Evolutionary conservation across 1,139 yeast genomes (phyloP), one percentile per base, ranked within the genome.

Genomic region (Zygosaccharomyces sapae): DNA sequence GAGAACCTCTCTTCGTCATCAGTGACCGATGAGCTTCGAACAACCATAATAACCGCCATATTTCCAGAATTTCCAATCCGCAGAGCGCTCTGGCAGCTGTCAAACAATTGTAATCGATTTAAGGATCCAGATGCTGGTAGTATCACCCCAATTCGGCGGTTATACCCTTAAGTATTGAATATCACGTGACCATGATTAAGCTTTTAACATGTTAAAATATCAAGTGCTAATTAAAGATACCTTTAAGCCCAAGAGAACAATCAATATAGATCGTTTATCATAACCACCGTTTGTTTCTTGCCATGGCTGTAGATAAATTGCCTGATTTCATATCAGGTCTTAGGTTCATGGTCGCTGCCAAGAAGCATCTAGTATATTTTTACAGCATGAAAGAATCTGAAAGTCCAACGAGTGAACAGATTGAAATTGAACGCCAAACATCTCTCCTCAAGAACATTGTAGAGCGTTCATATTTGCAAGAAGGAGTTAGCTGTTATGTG

Each of bases 271-370:
- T 16, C 16, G 16, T 16, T 16, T 16, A 16, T 16, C 16, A 16
- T 16, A 16, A 16, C 16, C 16, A 16, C 16, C 16, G 16, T 16
- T 16, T 16, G 16, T 16, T 16, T 16, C 16, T 16, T 16, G 16
- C 16, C 16, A 48, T 48, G 51, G 9, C 36, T 9, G 43, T 31
- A 1, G 37, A 36, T 18, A 45, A 43, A 31, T 47, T 52, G 39
- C 58, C 56, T 3, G 55, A 50, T 35, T 55, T 57, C 19, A 44
- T 50, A 16, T 49, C 55, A 38, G 47, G 55, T 27, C 45, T 57
- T 13, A 50, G 42, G 20, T 56, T 50, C 36, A 50, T 55, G 40
- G 35, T 56, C 9, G 46, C 43, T 19, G 55, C 56, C 1, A 30
- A 40, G 13, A 56, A 48, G 38, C 57, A 53, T 38, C 55, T 59